These are phyloP conservation scores for Marchantia paleacea DNA, from an alignment of 225 moss, liverwort and hornwort species.

Conservation along the genomic window DNA sequence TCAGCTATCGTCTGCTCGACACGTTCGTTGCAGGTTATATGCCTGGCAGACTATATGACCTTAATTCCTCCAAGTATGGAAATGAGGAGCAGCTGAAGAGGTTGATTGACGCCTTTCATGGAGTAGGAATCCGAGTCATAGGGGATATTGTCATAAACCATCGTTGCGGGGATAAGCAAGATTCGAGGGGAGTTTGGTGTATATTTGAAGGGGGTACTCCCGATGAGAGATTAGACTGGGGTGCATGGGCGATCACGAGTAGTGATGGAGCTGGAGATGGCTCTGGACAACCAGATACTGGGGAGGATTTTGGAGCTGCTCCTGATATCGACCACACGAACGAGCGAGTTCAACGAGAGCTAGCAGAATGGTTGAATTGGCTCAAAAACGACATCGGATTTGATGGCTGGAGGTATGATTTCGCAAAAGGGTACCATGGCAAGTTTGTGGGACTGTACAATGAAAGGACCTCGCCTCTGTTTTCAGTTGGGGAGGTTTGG, in stretches of 20 bases:
- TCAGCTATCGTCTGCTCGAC: not conserved
- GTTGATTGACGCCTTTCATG: slow-evolving; percentile 58
- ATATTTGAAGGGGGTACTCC: slow-evolving; percentile 82
- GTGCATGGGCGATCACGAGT: slow-evolving; percentile 71
- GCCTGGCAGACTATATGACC: slow-evolving; percentile 78
- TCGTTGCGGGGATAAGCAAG: slow-evolving; percentile 51
- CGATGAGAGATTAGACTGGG: slow-evolving; percentile 88
- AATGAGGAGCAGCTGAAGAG: slow-evolving; percentile 62
- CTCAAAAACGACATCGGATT: slow-evolving; percentile 70
- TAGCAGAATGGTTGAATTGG: slow-evolving; percentile 74
- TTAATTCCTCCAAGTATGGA: slow-evolving; percentile 75
- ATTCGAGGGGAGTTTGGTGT: slow-evolving; percentile 71
- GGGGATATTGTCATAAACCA: slow-evolving; percentile 87
- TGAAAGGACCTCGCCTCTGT: slow-evolving; percentile 52
- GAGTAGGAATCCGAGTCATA: slow-evolving; percentile 51
- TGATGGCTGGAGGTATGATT: slow-evolving; percentile 90
- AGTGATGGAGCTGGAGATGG: slow-evolving; percentile 62
- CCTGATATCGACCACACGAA: slow-evolving; percentile 95
- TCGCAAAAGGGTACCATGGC: slow-evolving; percentile 80
- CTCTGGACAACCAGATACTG: slow-evolving; percentile 65
- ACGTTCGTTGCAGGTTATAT: slow-evolving; percentile 56
- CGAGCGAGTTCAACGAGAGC: slow-evolving; percentile 64
- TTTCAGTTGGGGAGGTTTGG: slow-evolving; percentile 58
- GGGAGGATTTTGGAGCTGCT: slow-evolving; percentile 81
- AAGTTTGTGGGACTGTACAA: slow-evolving; percentile 71